Conservation (phyloP, 345 rosid species). For the Sonneratia alba region DNA sequence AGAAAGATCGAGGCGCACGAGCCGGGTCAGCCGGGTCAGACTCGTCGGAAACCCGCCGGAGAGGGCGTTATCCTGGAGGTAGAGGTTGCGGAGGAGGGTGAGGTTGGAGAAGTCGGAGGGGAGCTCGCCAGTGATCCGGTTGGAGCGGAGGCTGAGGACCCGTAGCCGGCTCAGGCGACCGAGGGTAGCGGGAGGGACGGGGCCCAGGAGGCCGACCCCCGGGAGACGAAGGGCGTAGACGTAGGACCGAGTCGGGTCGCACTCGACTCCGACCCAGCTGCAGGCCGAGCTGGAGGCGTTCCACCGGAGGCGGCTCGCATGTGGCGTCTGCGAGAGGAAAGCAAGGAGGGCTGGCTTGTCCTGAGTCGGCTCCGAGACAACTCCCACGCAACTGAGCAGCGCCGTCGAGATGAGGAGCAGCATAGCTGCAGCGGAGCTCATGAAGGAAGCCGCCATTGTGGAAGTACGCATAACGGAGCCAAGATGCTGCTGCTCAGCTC, state of each 20-base stretch:
- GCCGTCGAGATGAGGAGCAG: conserved; percentile 17
- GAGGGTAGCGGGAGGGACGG: conserved; percentile 52
- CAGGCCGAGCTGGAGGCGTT: conserved; percentile 63
- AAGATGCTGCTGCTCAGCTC: too few relatives aligned
- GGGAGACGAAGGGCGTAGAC: conserved; percentile 69
- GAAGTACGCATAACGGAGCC: background rate
- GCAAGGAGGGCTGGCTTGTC: conserved; percentile 82
- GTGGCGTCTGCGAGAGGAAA: conserved; percentile 46
- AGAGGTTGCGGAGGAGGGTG: conserved; percentile 64
- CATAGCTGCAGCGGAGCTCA: conserved; percentile 4
- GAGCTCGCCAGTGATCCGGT: conserved; percentile 67
- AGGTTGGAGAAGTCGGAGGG: conserved; percentile 78
- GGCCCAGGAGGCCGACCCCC: conserved; percentile 74
- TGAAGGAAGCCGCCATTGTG: conserved; percentile 28
- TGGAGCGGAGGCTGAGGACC: conserved; percentile 79
- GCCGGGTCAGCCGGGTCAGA: conserved; percentile 38
- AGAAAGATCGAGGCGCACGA: conserved; percentile 74
- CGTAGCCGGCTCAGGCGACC: conserved; percentile 71
- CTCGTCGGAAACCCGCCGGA: conserved; percentile 57
- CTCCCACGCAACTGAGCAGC: conserved; percentile 16
- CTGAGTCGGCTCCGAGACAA: conserved; percentile 50
- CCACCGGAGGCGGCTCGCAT: conserved; percentile 75
- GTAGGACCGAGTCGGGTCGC: conserved; percentile 45
- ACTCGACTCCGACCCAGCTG: conserved; percentile 71
- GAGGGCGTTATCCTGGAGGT: conserved; percentile 54